phyloP scores from a whole-genome alignment of 352 stramenopile genomes.

The Pelagophyceae sp. region DNA sequence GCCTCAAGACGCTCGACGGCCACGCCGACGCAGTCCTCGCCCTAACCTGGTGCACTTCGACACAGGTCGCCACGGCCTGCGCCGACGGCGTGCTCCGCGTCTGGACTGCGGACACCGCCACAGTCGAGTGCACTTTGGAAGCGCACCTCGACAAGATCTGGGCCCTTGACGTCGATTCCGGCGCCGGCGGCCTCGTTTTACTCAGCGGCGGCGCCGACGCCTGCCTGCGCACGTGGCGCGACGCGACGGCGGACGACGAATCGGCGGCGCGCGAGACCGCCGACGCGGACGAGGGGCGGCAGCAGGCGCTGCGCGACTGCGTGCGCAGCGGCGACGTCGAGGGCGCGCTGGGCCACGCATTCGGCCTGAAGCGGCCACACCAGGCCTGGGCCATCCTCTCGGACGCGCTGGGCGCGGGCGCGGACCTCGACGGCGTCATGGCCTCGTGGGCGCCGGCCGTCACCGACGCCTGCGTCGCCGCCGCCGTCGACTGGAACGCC shows the following conservation, averaged over 20 bases:
- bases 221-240: constrained; percentile 81
- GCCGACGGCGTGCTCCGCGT: constrained; percentile 94
- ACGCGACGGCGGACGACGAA: constrained; percentile 83
- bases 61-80: constrained; percentile 85
- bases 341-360: constrained; percentile 57
- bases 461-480: constrained; percentile 77
- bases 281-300: constrained; percentile 80
- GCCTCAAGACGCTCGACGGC: constrained; percentile 90
- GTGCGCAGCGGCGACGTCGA: constrained; percentile 77
- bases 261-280: constrained; percentile 59
- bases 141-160: constrained; percentile 94
- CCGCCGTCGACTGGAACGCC: constrained; percentile 95
- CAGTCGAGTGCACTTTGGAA: constrained; percentile 92
- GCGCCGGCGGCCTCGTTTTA: constrained; percentile 73
- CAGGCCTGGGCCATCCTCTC: constrained; percentile 76
- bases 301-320: constrained; percentile 88
- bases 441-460: constrained; percentile 64
- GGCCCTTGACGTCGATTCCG: constrained; percentile 59
- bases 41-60: constrained; percentile 71
- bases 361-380: constrained; percentile 83
- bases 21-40: constrained; percentile 71
- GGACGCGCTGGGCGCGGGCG: constrained; percentile 48
- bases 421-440: constrained; percentile 47
- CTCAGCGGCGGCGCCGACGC: constrained; percentile 87
- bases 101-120: constrained; percentile 94